phyloP scores from a whole-genome alignment of 2,329 filamentous ascomycete species.

The Drechmeria coniospora region DNA sequence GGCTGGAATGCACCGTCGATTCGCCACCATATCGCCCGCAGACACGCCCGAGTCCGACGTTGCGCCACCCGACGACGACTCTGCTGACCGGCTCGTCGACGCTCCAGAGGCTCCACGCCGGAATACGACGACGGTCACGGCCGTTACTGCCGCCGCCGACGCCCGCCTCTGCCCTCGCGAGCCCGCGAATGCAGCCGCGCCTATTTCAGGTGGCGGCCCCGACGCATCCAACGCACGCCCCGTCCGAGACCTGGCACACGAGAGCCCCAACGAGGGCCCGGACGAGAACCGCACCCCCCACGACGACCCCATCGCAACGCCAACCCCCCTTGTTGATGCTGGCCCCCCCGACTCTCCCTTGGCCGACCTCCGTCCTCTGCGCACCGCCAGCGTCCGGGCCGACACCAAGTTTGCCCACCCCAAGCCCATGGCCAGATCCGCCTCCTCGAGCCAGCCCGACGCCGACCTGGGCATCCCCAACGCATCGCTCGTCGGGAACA shows the following conservation, averaged over 20 bases:
- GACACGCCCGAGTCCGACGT: constrained; percentile 4
- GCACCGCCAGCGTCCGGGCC: constrained; percentile 24
- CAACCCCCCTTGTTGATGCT: neutral
- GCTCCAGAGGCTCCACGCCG: too few relatives aligned
- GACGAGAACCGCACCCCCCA: too few relatives aligned
- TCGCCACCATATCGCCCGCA: constrained; percentile 5
- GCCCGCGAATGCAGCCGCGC: too few relatives aligned
- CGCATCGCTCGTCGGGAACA: constrained; percentile 48
- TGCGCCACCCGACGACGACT: neutral
- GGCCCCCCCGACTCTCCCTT: constrained; percentile 4
- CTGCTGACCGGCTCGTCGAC: neutral
- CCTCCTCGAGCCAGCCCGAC: constrained; percentile 26
- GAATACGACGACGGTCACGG: too few relatives aligned
- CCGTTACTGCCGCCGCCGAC: too few relatives aligned
- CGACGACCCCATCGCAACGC: neutral
- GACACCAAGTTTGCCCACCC: constrained; percentile 25
- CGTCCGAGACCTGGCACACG: too few relatives aligned
- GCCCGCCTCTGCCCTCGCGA: too few relatives aligned
- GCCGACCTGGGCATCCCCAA: constrained; percentile 48
- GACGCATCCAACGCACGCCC: constrained; percentile 5
- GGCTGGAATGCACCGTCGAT: neutral
- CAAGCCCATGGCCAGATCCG: constrained; percentile 32
- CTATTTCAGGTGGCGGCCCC: constrained; percentile 1
- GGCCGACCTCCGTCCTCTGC: constrained; percentile 12
- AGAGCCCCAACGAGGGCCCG: too few relatives aligned